Evolutionary conservation across 805 yeast species (phyloP).

Genomic region (Sugiyamaella floridensis): DNA sequence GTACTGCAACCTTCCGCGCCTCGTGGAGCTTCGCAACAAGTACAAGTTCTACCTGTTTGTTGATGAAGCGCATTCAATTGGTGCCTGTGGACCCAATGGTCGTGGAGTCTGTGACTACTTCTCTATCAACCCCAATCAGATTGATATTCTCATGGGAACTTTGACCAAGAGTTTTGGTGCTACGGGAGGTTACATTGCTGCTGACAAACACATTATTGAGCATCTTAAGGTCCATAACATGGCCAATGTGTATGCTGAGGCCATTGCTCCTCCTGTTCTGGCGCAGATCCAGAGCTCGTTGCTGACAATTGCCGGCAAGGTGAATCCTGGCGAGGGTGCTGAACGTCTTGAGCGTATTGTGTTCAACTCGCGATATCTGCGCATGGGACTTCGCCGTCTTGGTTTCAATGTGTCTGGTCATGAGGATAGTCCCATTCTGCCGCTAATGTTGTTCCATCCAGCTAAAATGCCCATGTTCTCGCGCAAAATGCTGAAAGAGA

Average conservation of each 20-base stretch:
- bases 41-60: constrained; percentile 86
- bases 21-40: constrained; percentile 67
- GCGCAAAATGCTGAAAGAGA: constrained; percentile 66
- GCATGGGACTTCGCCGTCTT: constrained; percentile 81
- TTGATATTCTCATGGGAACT: constrained; percentile 95
- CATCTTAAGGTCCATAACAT: constrained; percentile 65
- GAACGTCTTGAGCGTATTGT: constrained; percentile 91
- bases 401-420: constrained; percentile 94
- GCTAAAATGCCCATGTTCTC: constrained; percentile 92
- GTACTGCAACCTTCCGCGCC: constrained; percentile 68
- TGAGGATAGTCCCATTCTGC: constrained; percentile 95
- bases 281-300: constrained; percentile 80
- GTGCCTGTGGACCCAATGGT: constrained; percentile 95
- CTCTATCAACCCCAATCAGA: constrained; percentile 62
- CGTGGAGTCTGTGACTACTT: constrained; percentile 94
- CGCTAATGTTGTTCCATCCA: constrained; percentile 79
- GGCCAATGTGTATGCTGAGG: constrained; percentile 72
- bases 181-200: constrained; percentile 96
- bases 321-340: constrained; percentile 87
- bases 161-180: constrained; percentile 97
- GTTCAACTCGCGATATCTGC: constrained; percentile 87
- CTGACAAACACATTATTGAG: constrained; percentile 59
- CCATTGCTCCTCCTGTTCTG: constrained; percentile 85
- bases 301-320: constrained; percentile 68
- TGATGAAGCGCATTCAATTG: constrained; percentile 98